These are phyloP conservation scores for Rhizophora apiculata DNA, from an alignment of 345 rosid species.

Conservation along the genomic window DNA sequence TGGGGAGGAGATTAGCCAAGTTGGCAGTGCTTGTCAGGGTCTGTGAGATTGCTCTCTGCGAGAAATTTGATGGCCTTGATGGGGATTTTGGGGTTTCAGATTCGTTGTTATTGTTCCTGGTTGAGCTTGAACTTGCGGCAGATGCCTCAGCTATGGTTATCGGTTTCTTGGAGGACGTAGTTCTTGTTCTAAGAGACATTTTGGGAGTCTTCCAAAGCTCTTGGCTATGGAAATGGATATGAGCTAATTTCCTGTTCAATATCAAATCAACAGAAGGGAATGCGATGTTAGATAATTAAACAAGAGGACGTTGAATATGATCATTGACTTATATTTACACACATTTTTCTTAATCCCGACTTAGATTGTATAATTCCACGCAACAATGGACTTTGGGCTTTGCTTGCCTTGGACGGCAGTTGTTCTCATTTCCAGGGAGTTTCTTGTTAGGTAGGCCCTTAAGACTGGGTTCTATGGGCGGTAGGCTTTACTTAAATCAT, in stretches of 20 bases:
- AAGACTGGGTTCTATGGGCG: not conserved
- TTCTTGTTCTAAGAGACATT: conserved; percentile 28
- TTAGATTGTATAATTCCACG: too few relatives aligned
- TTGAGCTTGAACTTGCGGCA: conserved; percentile 9
- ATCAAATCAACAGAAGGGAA: too few relatives aligned
- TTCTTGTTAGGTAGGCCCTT: not conserved
- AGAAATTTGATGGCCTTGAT: conserved; percentile 32
- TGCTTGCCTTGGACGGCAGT: not conserved
- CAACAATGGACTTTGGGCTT: too few relatives aligned
- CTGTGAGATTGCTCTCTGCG: conserved; percentile 65
- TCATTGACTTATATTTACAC: too few relatives aligned
- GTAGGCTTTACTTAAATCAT: too few relatives aligned
- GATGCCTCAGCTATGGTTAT: conserved; percentile 9
- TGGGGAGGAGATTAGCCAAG: conserved; percentile 91
- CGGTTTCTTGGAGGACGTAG: conserved; percentile 23
- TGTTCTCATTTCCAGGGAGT: not conserved
- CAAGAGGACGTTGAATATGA: too few relatives aligned
- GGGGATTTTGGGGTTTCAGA: conserved; percentile 39
- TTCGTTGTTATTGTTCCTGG: conserved; percentile 12
- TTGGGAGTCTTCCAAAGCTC: not conserved
- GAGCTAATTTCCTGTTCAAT: too few relatives aligned
- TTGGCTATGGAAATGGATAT: not conserved
- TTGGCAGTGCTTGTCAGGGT: conserved; percentile 77
- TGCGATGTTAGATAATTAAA: too few relatives aligned
- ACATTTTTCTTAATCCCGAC: too few relatives aligned